Percentiles rank a stretch among this genome's conserved stretches.
Conservation (phyloP, 2,329 filamentous ascomycete species). For the Chrysoporthe cubensis region DNA sequence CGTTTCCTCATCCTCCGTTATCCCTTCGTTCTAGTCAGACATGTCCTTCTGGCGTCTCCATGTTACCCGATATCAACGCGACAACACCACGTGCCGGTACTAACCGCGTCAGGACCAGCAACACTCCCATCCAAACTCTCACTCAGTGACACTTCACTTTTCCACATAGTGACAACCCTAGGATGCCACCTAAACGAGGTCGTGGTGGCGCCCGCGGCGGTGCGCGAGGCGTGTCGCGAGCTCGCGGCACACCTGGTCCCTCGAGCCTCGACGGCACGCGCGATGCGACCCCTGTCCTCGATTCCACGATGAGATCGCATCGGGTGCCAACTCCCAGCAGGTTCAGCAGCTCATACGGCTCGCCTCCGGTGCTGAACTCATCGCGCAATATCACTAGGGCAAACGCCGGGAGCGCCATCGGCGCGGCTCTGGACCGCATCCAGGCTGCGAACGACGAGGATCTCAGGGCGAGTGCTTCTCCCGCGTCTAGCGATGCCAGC, state of each 20-base stretch:
- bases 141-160: not conserved
- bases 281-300: conserved; percentile 12
- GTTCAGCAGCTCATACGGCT: conserved; percentile 38
- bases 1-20: not conserved
- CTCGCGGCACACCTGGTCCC: conserved; percentile 14
- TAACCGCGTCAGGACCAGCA: not conserved
- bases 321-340: conserved; percentile 30
- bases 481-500: not conserved
- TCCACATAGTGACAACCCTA: not conserved
- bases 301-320: conserved; percentile 13
- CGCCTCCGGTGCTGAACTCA: conserved; percentile 26
- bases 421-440: conserved; percentile 6
- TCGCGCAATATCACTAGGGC: conserved; percentile 4
- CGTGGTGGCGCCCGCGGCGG: conserved; percentile 10
- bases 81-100: not conserved
- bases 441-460: conserved; percentile 14
- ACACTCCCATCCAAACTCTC: not conserved
- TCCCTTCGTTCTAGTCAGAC: not conserved
- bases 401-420: conserved; percentile 9
- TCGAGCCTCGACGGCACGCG: conserved; percentile 6
- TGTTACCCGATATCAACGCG: conserved; percentile 1
- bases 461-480: not conserved
- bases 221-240: conserved; percentile 11
- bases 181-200: conserved; percentile 28
- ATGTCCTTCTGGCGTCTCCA: not conserved